Base-by-base conservation (phyloP, 192 early-diverging fungal species). In the Mycoemilia scoparia region DNA sequence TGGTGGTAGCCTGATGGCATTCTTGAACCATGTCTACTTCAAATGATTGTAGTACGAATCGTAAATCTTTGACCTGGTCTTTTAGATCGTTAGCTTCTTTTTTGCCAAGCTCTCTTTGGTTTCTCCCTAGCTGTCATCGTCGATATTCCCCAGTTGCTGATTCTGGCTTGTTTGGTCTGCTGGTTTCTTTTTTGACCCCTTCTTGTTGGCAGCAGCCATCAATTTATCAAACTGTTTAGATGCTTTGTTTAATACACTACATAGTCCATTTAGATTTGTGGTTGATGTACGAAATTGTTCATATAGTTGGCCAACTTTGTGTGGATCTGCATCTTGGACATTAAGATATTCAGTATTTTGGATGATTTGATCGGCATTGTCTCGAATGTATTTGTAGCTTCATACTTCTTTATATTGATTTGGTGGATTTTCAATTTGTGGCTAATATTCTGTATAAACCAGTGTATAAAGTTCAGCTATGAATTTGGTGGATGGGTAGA, bases 341-440 rank as follows among this genome's bases (percentile, higher is more conserved):
- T 79, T 77, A 21, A 74, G 71, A 20, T 53, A 27, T 0, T 34
- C 30, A 22, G 66, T 64, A 32, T 73, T 72, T 24, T 51, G 36
- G 3, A 49, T 32, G 19, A 74, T 46, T 2, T 24, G 21, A 5
- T 44, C 49, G 6, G 58, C 58, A 21, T 65, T 54, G 37, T 73
- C 66, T 13, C 69, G 57, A 17, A 80, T 57, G 27, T 49, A 46
- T 15, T 61, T 63, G 64, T 79, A 84, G 49, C 80, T 73, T 27
- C 16, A 4, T 30, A 12, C 2, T 30, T 16, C 13, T 16, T 30
- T 12, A 14, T 12, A 16, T 30, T 16, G 29, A 12, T 16, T 16
- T 14, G 29, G 13, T 14, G 16, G 29, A 12, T 14, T n/a, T 16
- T 16, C 13, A 16, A 16, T 30, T 30, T 30, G 29, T 30, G 13